These are phyloP conservation scores for Penicilliopsis zonata DNA, from an alignment of 495 filamentous ascomycete species.

Conservation along the genomic window DNA sequence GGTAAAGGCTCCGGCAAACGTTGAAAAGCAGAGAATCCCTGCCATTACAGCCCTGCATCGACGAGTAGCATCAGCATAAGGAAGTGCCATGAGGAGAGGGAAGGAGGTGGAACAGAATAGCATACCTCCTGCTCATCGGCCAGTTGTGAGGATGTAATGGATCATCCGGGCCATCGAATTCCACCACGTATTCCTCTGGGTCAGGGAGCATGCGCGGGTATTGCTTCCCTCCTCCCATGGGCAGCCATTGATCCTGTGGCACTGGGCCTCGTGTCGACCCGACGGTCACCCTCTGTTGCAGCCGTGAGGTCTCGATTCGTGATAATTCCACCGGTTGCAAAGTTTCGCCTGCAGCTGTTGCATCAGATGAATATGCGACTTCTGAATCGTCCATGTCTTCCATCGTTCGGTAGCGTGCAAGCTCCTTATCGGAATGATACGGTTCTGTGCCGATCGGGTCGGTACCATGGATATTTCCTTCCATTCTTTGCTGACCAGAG, in stretches of 20 bases:
- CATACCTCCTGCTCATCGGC: slow-evolving; percentile 19
- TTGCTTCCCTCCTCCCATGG: slow-evolving; percentile 20
- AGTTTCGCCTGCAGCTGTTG: not conserved
- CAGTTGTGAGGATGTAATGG: slow-evolving; percentile 43
- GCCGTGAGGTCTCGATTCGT: slow-evolving; percentile 20
- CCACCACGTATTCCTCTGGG: slow-evolving; percentile 34
- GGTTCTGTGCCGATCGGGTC: no score
- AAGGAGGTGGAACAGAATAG: slow-evolving; percentile 1
- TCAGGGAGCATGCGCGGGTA: slow-evolving; percentile 31
- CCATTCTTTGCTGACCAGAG: no score
- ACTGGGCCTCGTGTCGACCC: slow-evolving; percentile 12
- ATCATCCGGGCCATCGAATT: slow-evolving; percentile 39
- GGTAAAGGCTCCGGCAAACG: slow-evolving; percentile 39
- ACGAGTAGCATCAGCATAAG: not conserved
- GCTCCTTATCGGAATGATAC: no score
- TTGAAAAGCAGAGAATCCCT: slow-evolving; percentile 32
- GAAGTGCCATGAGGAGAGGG: not conserved
- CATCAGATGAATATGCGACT: not conserved
- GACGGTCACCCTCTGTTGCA: slow-evolving; percentile 22
- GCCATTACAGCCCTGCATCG: slow-evolving; percentile 13
- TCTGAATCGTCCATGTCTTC: not conserved
- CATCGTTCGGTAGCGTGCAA: not conserved
- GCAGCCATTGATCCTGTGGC: slow-evolving; percentile 13
- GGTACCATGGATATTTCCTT: no score
- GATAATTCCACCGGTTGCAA: slow-evolving; percentile 10